phyloP scores from a whole-genome alignment of 1,139 yeast genomes.

The Maudiozyma humilis region DNA sequence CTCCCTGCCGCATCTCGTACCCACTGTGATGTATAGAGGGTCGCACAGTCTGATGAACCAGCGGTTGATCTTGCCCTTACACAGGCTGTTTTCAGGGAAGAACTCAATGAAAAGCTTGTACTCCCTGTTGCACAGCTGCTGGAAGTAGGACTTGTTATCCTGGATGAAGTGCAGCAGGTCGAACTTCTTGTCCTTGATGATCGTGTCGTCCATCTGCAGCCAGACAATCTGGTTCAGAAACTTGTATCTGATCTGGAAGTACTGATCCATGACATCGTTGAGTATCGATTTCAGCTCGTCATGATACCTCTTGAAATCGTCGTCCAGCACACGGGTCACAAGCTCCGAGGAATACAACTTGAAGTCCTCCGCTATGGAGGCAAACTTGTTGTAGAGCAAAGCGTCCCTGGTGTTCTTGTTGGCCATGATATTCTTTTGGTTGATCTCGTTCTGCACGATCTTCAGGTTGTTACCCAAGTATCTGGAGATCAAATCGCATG shows the following conservation, averaged over 20 bases:
- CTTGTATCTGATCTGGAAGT: constrained; percentile 48
- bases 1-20: constrained; percentile 63
- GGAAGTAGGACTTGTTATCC: constrained; percentile 48
- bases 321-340: constrained; percentile 37
- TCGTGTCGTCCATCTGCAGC: constrained; percentile 32
- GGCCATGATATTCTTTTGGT: constrained; percentile 20
- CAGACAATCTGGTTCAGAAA: constrained; percentile 41
- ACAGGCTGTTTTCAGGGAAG: constrained; percentile 33
- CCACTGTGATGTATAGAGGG: constrained; percentile 63
- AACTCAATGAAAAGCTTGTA: constrained; percentile 46
- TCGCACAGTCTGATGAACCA: constrained; percentile 63
- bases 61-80: constrained; percentile 23
- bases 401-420: constrained; percentile 43
- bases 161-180: constrained; percentile 51
- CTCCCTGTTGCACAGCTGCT: constrained; percentile 56
- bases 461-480: constrained; percentile 52
- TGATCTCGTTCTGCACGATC: constrained; percentile 39
- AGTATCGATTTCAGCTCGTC: constrained; percentile 47
- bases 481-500: constrained; percentile 66
- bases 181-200: constrained; percentile 20
- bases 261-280: constrained; percentile 53
- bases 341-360: constrained; percentile 45
- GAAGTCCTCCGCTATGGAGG: constrained; percentile 37
- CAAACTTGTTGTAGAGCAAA: constrained; percentile 54
- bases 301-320: constrained; percentile 43